Conservation (phyloP, 1,284 basidiomycete species). For the Somion occarium region DNA sequence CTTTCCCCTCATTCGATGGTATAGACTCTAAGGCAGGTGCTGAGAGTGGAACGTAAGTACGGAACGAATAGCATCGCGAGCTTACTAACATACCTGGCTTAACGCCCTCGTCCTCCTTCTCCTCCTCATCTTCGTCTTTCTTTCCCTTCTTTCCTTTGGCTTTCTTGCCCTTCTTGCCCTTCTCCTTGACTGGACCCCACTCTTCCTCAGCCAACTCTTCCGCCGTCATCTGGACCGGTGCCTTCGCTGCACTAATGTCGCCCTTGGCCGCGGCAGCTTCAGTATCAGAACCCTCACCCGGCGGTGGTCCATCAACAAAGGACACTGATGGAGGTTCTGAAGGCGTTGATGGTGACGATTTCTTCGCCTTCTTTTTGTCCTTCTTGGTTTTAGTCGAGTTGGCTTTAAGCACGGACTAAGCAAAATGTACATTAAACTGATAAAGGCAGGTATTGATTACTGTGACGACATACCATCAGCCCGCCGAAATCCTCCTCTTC, state of each 20-base stretch:
- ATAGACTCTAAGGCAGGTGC: constrained; percentile 22
- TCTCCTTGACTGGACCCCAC: constrained; percentile 56
- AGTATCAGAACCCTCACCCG: constrained; percentile 30
- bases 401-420: constrained; percentile 44
- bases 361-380: constrained; percentile 62
- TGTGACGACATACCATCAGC: constrained; percentile 65
- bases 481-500: constrained; percentile 78
- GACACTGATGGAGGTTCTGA: constrained; percentile 18
- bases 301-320: constrained; percentile 30
- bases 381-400: constrained; percentile 52
- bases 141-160: constrained; percentile 52
- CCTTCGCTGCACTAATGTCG: constrained; percentile 32
- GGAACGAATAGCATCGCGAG: neutral
- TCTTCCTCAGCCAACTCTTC: constrained; percentile 68
- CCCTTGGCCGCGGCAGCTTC: constrained; percentile 32
- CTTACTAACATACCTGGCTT: constrained; percentile 8
- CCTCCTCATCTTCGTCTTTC: constrained; percentile 33
- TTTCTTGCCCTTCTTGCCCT: constrained; percentile 49
- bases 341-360: constrained; percentile 23
- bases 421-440: neutral
- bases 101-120: constrained; percentile 14
- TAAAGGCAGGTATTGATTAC: neutral
- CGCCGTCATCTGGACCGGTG: constrained; percentile 47
- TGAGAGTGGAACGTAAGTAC: constrained; percentile 14
- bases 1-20: constrained; percentile 23